Conservation (phyloP, 805 yeast genomes). For the Teunomyces panamensis region DNA sequence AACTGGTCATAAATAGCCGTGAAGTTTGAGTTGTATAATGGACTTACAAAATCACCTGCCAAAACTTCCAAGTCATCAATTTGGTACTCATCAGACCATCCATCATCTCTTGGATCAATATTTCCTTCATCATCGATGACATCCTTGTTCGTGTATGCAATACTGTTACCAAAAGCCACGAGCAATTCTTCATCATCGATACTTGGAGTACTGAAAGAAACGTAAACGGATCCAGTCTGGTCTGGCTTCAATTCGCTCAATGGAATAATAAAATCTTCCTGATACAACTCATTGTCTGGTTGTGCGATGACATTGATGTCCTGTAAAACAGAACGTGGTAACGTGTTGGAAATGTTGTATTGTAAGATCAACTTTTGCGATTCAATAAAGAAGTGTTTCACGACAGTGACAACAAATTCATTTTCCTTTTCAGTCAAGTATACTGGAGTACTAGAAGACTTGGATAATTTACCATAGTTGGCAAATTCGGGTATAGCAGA, state of each 20-base stretch:
- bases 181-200: constrained; percentile 37
- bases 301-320: constrained; percentile 70
- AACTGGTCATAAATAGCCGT: constrained; percentile 72
- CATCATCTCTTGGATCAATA: constrained; percentile 67
- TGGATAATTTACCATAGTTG: constrained; percentile 70
- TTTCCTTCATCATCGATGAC: constrained; percentile 68
- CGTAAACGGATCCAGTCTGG: constrained; percentile 71
- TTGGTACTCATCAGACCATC: constrained; percentile 91
- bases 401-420: constrained; percentile 82
- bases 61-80: constrained; percentile 72
- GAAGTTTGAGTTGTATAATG: constrained; percentile 76
- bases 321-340: constrained; percentile 71
- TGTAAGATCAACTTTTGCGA: constrained; percentile 72
- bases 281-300: constrained; percentile 55
- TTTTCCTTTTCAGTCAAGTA: constrained; percentile 88
- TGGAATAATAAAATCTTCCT: constrained; percentile 73
- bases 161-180: constrained; percentile 57
- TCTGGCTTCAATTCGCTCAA: constrained; percentile 70
- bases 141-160: constrained; percentile 77
- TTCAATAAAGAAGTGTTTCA: constrained; percentile 75
- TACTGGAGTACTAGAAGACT: constrained; percentile 56
- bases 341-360: constrained; percentile 80
- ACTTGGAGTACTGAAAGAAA: constrained; percentile 64
- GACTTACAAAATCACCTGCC: constrained; percentile 80
- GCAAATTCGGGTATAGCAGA: constrained; percentile 69